Percentiles rank a stretch among this genome's conserved stretches.
These are phyloP conservation scores for Cladobotryum protrusum DNA, from an alignment of 2,329 filamentous ascomycete species.

Conservation along the genomic window DNA sequence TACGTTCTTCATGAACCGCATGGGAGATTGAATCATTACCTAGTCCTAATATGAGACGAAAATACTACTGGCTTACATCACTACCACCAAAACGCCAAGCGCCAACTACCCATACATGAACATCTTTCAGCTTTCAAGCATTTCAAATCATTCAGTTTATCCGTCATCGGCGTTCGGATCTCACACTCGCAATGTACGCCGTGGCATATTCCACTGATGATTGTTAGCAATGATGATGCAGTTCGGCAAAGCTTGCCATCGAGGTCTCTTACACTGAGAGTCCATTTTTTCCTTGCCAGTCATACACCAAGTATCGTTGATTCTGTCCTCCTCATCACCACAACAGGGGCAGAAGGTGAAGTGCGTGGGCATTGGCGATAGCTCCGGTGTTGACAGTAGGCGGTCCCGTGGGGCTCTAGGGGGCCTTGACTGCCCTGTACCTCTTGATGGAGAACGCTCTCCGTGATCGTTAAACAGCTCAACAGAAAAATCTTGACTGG, in stretches of 20 bases:
- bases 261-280: slow-evolving; percentile 8
- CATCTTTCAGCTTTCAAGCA: too few relatives aligned
- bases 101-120: too few relatives aligned
- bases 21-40: too few relatives aligned
- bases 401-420: slow-evolving; percentile 10
- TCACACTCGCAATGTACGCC: slow-evolving; percentile 10
- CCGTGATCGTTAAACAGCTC: neutral
- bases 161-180: neutral
- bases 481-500: neutral
- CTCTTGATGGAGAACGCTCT: neutral
- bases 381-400: slow-evolving; percentile 7
- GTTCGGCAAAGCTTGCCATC: neutral
- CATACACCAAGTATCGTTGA: slow-evolving; percentile 12
- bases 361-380: slow-evolving; percentile 9
- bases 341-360: slow-evolving; percentile 11
- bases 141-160: too few relatives aligned
- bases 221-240: slow-evolving; percentile 7
- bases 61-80: too few relatives aligned
- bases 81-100: too few relatives aligned
- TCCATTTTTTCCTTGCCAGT: slow-evolving; percentile 10
- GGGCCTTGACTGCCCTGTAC: neutral
- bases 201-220: slow-evolving; percentile 9
- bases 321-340: slow-evolving; percentile 8
- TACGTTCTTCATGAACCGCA: too few relatives aligned
- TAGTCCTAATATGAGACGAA: too few relatives aligned